These are phyloP conservation scores for Aureobasidium sp. DNA, from an alignment of 2,329 filamentous ascomycete species.

Conservation along the genomic window DNA sequence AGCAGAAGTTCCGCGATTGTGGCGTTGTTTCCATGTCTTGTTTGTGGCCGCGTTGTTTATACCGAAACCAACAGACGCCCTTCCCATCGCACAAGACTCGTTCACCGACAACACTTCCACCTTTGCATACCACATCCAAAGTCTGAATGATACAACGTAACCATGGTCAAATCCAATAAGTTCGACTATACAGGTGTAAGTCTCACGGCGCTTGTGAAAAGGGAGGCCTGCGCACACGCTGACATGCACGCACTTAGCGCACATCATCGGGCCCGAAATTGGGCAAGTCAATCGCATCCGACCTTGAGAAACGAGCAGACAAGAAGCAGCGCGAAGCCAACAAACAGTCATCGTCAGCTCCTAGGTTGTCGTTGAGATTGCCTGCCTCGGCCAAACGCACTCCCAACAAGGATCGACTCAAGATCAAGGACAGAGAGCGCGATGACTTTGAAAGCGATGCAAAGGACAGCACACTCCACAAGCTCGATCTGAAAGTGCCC, in stretches of 20 bases:
- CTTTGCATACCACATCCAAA: not conserved
- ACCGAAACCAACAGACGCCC: not conserved
- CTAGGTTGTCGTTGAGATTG: slow-evolving; percentile 3
- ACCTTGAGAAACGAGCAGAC: slow-evolving; percentile 29
- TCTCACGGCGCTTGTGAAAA: not conserved
- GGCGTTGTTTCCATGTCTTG: not conserved
- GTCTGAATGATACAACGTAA: not conserved
- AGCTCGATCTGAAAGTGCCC: slow-evolving; percentile 38
- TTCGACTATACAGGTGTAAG: slow-evolving; percentile 26
- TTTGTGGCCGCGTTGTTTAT: slow-evolving; percentile 5
- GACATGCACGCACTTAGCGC: slow-evolving; percentile 24
- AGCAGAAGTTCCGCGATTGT: not conserved
- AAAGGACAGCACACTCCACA: slow-evolving; percentile 15
- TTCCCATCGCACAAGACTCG: not conserved
- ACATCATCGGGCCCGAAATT: slow-evolving; percentile 38
- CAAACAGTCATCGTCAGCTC: slow-evolving; percentile 16
- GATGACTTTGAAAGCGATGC: slow-evolving; percentile 11
- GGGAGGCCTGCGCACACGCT: not conserved
- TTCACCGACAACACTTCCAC: not conserved
- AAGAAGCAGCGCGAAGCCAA: slow-evolving; percentile 21
- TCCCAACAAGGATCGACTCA: slow-evolving; percentile 8
- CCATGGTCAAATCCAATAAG: slow-evolving; percentile 28
- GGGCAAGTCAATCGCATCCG: slow-evolving; percentile 36
- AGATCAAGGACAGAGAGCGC: not conserved
- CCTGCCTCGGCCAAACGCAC: not conserved